Percentiles rank a stretch among this genome's conserved stretches.
These are phyloP conservation scores for Rachicladosporium sp. DNA, from an alignment of 2,329 filamentous ascomycete genomes.

Conservation along the genomic window DNA sequence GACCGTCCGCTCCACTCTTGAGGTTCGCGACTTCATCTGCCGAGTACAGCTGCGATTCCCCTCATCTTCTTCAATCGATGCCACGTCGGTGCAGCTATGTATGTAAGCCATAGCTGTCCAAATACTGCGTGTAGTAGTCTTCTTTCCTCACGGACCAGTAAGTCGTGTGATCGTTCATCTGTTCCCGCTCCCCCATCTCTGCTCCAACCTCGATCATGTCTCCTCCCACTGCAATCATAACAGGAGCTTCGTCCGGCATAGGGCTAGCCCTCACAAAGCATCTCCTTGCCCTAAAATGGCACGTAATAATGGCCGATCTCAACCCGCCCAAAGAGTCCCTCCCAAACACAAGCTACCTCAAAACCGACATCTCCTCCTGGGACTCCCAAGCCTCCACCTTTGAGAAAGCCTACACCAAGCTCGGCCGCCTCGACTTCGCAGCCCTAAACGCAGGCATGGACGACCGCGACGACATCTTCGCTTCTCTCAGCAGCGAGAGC, in stretches of 20 bases:
- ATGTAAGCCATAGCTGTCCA: no score
- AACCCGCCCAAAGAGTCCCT: constrained; percentile 23
- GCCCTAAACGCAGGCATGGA: constrained; percentile 24
- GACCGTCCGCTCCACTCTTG: no score
- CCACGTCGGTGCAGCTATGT: no score
- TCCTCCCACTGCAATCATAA: constrained; percentile 31
- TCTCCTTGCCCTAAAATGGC: constrained; percentile 27
- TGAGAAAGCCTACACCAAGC: constrained; percentile 11
- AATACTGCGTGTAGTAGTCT: no score
- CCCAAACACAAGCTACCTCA: constrained; percentile 23
- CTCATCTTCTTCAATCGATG: no score
- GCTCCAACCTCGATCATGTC: constrained; percentile 15
- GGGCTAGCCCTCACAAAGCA: constrained; percentile 32
- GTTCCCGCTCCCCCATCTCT: no score
- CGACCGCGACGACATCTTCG: constrained; percentile 24
- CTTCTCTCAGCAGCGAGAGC: constrained; percentile 9
- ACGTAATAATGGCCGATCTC: constrained; percentile 34
- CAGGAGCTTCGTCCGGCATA: constrained; percentile 34
- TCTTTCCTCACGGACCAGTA: no score
- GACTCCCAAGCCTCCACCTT: constrained; percentile 14
- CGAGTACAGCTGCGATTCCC: no score
- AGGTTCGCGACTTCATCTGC: no score
- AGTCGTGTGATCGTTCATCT: no score
- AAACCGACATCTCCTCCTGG: constrained; percentile 20
- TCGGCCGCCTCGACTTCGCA: constrained; percentile 18